Percentiles rank a stretch among this genome's conserved stretches.
phyloP scores from a whole-genome alignment of 192 early-diverging fungal species.

The Coemansia sp. region DNA sequence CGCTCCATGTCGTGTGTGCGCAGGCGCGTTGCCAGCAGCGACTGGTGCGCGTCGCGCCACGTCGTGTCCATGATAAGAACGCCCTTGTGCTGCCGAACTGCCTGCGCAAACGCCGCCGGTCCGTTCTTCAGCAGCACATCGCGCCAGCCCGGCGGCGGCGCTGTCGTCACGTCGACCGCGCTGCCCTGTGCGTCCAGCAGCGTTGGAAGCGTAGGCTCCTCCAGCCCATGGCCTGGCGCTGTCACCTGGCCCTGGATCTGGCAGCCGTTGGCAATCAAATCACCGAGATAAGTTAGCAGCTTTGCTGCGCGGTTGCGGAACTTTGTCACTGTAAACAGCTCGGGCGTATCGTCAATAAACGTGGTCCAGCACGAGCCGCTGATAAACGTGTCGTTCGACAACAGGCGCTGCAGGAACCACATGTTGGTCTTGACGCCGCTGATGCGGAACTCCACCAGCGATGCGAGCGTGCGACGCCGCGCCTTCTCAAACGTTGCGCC shows the following conservation, averaged over 20 bases:
- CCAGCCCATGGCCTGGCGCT: slow-evolving; percentile 65
- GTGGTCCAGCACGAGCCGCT: slow-evolving; percentile 92
- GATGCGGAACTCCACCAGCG: slow-evolving; percentile 92
- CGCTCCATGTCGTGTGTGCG: slow-evolving; percentile 91
- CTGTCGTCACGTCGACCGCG: slow-evolving; percentile 55
- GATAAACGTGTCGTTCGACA: slow-evolving; percentile 80
- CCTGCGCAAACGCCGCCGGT: slow-evolving; percentile 87
- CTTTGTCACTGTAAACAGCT: slow-evolving; percentile 79
- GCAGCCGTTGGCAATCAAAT: slow-evolving; percentile 90
- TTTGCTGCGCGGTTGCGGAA: slow-evolving; percentile 84
- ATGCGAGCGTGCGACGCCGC: slow-evolving; percentile 82
- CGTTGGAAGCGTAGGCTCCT: slow-evolving; percentile 65
- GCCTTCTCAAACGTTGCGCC: slow-evolving; percentile 89
- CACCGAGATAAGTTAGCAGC: slow-evolving; percentile 85
- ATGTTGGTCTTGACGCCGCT: slow-evolving; percentile 97
- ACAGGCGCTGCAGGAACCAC: slow-evolving; percentile 84
- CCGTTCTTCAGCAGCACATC: slow-evolving; percentile 83
- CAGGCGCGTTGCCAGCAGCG: slow-evolving; percentile 91
- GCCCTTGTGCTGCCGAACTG: slow-evolving; percentile 83
- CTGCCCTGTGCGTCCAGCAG: slow-evolving; percentile 55
- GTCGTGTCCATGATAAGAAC: slow-evolving; percentile 96
- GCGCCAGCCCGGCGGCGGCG: slow-evolving; percentile 81
- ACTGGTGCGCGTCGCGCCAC: slow-evolving; percentile 96
- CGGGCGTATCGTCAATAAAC: slow-evolving; percentile 95
- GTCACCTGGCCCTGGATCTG: slow-evolving; percentile 86